phyloP scores from a whole-genome alignment of 164 flowering plant genomes.

The Magnolia kwangsiensis region DNA sequence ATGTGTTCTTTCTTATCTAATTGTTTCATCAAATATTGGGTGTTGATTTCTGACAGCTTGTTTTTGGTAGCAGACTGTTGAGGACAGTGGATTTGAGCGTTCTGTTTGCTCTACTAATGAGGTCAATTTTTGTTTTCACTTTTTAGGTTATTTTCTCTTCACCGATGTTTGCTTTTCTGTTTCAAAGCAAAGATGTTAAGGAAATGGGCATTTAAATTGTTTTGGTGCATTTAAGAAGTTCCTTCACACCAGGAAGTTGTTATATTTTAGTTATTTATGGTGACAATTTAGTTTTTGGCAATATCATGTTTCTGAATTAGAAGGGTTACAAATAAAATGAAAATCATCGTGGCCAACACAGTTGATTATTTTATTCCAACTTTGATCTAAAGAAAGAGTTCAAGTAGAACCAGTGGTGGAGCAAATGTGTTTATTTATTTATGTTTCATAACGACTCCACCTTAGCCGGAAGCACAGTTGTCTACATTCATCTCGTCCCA shows the following conservation, averaged over 20 bases:
- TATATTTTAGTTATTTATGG: no score
- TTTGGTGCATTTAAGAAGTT: neutral
- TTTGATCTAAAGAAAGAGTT: no score
- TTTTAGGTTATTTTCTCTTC: neutral
- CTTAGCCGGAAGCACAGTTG: no score
- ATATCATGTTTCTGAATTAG: no score
- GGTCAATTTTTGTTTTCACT: slow-evolving; percentile 15
- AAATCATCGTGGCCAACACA: no score
- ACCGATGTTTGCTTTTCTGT: neutral
- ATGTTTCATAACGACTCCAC: no score
- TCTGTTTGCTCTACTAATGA: slow-evolving; percentile 32
- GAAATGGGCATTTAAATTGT: neutral
- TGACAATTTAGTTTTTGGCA: no score
- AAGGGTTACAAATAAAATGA: no score
- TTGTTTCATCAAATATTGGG: neutral
- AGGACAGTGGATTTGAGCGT: slow-evolving; percentile 20
- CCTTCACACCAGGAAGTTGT: neutral
- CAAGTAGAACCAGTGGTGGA: no score
- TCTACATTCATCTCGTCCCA: no score
- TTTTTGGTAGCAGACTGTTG: slow-evolving; percentile 23
- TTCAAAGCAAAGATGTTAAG: neutral
- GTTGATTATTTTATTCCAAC: no score
- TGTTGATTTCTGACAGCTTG: neutral
- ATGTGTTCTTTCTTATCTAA: neutral
- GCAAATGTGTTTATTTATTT: no score